Base-by-base conservation (phyloP, 768 basidiomycete genomes). In the Podaxis sp. region DNA sequence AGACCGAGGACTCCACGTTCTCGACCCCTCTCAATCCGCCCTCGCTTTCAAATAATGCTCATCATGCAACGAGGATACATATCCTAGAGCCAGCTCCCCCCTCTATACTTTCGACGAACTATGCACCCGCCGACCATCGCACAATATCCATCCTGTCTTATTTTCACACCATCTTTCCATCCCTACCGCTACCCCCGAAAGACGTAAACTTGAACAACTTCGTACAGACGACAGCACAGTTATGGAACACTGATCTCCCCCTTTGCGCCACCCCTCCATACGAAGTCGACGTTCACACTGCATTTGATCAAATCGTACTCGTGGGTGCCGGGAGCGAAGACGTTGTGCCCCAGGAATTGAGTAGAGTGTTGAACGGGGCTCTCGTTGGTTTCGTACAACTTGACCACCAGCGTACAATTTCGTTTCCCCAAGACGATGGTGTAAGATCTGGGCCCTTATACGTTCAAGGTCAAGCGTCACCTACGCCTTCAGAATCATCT, bases 241-340 rank as follows among this genome's bases (percentile, higher is more conserved):
- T 70, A 2, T 98, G 96, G 96, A 78, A 87, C 65, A 87, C 88
- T 2, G 69, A 79, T 0, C 70, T 82, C 1, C 90, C 96, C 0
- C 79, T 99, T 1, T 86, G 87, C 57, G 85, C 87, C 0, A 76
- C 77, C 4, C 77, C 78, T 2, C 96, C 96, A 0, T 95, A 88
- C 74, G 87, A 89, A 63, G 83, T 97, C 13, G 81, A 87, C 52
- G 81, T 82, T 68, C 69, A 71, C 0, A 69, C 73, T 8, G 87
- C 86, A 0, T 76, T 95, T 51, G 86, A 91, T 59, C 76, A 77
- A 19, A 77, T 97, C 46, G 73, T 90, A 49, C 75, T 97, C 42
- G 78, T 81, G 0, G 94, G 94, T 3, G 78, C 89, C 7, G 93
- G 91, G 3, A 78, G 80, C 9, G 95, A 96, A 67, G 93, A 95